These are phyloP conservation scores for Chrysopogon serrulatus DNA, from an alignment of 176 grass and related monocot species.

Conservation along the genomic window DNA sequence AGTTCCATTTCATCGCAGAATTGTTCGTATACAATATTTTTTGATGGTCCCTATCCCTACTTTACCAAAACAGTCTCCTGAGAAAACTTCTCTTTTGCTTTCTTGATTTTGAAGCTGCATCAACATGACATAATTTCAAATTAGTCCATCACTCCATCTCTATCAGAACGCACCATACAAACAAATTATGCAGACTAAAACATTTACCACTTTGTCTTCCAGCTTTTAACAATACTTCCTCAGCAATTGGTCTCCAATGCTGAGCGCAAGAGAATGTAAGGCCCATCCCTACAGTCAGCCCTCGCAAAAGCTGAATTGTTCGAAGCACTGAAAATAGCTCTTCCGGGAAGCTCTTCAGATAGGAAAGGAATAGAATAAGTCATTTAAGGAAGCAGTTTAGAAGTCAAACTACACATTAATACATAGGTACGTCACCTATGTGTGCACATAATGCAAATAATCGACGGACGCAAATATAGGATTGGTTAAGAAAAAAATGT, in stretches of 20 bases:
- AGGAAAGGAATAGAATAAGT: not conserved
- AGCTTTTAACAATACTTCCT: constrained; percentile 76
- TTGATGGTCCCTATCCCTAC: not conserved
- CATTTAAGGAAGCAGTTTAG: not conserved
- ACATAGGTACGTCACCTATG: not conserved
- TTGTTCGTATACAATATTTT: not conserved
- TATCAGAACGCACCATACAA: not conserved
- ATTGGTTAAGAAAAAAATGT: not conserved
- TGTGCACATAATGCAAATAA: not conserved
- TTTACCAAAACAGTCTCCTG: constrained; percentile 33
- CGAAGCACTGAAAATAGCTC: constrained; percentile 80
- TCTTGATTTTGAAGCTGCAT: constrained; percentile 30
- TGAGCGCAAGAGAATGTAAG: constrained; percentile 80
- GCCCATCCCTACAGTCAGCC: constrained; percentile 84
- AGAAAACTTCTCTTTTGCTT: constrained; percentile 29
- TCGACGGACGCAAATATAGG: not conserved
- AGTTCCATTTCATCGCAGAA: not conserved
- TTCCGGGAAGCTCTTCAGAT: constrained; percentile 76
- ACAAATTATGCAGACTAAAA: not conserved
- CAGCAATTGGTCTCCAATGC: constrained; percentile 84
- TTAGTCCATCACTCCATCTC: not conserved
- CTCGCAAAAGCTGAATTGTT: constrained; percentile 87
- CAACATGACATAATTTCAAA: not conserved
- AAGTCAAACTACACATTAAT: not conserved
- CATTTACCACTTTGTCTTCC: constrained; percentile 64